Percentiles rank a stretch among this genome's conserved stretches.
These are phyloP conservation scores for Hygrocybe coccinea DNA, from an alignment of 768 basidiomycete species.

Conservation along the genomic window DNA sequence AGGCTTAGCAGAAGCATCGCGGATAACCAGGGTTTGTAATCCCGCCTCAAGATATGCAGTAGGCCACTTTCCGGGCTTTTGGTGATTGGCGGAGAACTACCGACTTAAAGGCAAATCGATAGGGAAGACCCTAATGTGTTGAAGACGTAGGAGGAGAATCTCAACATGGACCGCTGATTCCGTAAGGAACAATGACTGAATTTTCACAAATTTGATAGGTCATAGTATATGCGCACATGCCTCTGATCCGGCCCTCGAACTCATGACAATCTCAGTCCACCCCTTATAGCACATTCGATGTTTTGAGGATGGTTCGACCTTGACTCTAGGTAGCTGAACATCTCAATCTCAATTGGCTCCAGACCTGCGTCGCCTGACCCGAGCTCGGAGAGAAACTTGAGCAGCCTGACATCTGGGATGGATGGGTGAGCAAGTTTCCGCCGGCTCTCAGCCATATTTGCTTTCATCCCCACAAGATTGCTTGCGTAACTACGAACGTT, in stretches of 20 bases:
- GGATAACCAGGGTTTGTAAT: too few relatives aligned
- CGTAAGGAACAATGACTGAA: too few relatives aligned
- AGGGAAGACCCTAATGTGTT: too few relatives aligned
- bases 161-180: too few relatives aligned
- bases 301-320: not conserved
- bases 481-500: not conserved
- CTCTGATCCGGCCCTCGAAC: not conserved
- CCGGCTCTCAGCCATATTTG: not conserved
- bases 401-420: not conserved
- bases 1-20: too few relatives aligned
- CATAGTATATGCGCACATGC: not conserved
- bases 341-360: not conserved
- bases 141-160: too few relatives aligned
- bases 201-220: too few relatives aligned
- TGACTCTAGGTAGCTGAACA: not conserved
- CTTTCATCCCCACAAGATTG: not conserved
- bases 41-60: too few relatives aligned
- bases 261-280: not conserved
- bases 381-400: not conserved
- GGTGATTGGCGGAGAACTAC: too few relatives aligned
- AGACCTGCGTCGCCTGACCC: not conserved
- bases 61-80: too few relatives aligned
- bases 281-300: not conserved
- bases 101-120: too few relatives aligned
- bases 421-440: not conserved